Evolutionary conservation across 441 rosid species (phyloP), one percentile per base, ranked within the genome.

Genomic region (Bocquillonia castaneifolia): DNA sequence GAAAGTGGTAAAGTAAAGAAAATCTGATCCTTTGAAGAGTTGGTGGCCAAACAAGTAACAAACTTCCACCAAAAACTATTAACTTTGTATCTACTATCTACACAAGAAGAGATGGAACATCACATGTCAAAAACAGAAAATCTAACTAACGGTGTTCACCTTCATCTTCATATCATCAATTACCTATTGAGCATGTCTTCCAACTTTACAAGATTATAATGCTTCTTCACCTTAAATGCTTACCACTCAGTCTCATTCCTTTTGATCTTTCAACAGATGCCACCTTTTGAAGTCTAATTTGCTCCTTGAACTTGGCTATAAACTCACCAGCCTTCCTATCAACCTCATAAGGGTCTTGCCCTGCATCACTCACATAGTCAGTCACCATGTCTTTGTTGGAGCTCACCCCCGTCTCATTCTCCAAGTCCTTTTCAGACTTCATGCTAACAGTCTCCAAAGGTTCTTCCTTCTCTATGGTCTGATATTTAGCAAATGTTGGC

Each of bases 241-340:
- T 76, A 62, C 55, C 68, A 60, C 68, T 68, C 14, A 53, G 29
- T 65, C 74, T 76, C 68, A 68, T 20, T 39, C 82, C 84, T 66
- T 77, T 76, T 28, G 90, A 83, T 81, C 84, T 80, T 67, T 81
- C 84, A 23, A 80, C 60, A 50, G 94, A 86, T 44, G 82, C 74
- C 18, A 78, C 80, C 79, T 86, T 93, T 74, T 91, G 98, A 70
- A 84, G 89, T 80, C 88, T 75, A 44, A 93, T 89, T 80, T 93
- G 98, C 81, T 89, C 90, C 52, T 85, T 77, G 78, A 91, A 93
- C 79, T 82, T 89, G 63, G 98, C 98, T 72, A 93, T 93, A 71
- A 93, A 91, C 76, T 93, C 98, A 25, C 83, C 89, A 1, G 98
- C 98, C 72, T 91, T 93, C 78, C 81, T 89, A 77, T 93, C 98